Percentiles rank a stretch among this genome's conserved stretches.
Evolutionary conservation across 306 rosid genomes (phyloP).

Genomic region (Canavalia ensiformis): DNA sequence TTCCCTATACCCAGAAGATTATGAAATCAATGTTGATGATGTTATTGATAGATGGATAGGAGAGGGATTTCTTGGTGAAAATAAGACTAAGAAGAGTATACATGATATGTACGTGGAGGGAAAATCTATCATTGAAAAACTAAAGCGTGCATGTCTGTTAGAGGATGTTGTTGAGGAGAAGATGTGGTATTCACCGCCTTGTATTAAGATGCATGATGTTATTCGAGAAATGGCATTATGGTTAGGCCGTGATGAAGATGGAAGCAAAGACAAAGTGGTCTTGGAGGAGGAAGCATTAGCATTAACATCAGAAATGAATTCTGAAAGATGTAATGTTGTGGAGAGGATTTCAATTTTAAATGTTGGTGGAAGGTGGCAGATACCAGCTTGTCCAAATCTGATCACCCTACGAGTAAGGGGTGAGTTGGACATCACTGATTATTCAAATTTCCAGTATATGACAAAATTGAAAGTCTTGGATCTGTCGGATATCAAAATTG

Average conservation of each 20-base stretch:
- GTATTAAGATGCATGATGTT: constrained; percentile 36
- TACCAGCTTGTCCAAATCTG: constrained; percentile 36
- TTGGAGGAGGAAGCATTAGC: neutral
- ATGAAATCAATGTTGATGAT: neutral
- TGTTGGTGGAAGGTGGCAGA: neutral
- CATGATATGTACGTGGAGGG: constrained; percentile 31
- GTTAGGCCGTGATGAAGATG: neutral
- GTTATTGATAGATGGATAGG: constrained; percentile 42
- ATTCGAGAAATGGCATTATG: constrained; percentile 42
- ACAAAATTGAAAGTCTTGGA: constrained; percentile 29
- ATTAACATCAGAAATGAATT: neutral
- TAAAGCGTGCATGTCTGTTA: constrained; percentile 16
- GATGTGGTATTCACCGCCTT: fast-evolving
- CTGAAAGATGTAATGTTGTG: constrained; percentile 22
- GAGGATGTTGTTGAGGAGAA: neutral
- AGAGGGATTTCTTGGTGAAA: constrained; percentile 16
- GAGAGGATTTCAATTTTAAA: constrained; percentile 36
- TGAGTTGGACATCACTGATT: too few species aligned
- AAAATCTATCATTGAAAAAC: constrained; percentile 19
- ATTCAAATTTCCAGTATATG: neutral
- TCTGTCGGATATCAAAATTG: neutral
- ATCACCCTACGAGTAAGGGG: neutral
- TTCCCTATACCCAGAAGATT: constrained; percentile 44
- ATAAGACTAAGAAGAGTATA: neutral
- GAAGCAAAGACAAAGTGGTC: constrained; percentile 11